Evolutionary conservation across 805 yeast species (phyloP), one percentile per base, ranked within the genome.

Genomic region (Kregervanrija delftensis): DNA sequence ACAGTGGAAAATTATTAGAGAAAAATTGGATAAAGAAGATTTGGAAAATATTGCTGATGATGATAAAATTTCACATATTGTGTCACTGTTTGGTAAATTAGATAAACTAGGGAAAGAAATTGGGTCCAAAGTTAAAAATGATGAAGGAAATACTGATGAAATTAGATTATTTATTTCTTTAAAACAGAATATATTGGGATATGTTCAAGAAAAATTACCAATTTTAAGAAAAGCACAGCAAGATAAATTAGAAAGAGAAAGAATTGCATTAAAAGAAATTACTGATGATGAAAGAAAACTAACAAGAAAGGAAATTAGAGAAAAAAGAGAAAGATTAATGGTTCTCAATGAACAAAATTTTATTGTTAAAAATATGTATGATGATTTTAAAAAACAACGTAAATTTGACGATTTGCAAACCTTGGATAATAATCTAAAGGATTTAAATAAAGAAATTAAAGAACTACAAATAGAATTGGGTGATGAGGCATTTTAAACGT

Each of bases 281-380:
- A 32, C 38, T 11, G 32, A 41, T n/a, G 33, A 38, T 2, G 22
- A 30, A 11, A 35, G 22, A 28, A 60, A 60, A 28, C 55, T 74
- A 2, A 71, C 81, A 4, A 72, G 75, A 53, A 65, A 62, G 41
- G 74, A 81, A 49, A 74, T 84, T 9, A 70, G 89, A 37, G 72
- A 72, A 41, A 64, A 71, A 28, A 65, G 93, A 39, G 91, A 88
- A 52, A 82, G 83, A 51, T 64, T 90, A 46, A 85, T 90, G 83
- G 96, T 91, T 10, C 64, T 88, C 57, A 83, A 83, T 48, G 98
- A 90, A 58, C 98, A 90, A 56, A 71, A 73, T 53, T 90, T 76
- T 52, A 63, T 91, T 48, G 80, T 91, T 3, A 76, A 78, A 46
- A 72, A 77, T 12, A 76, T 83, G 75, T 73, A 86, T 28, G 69